Base-by-base conservation (phyloP, 805 yeast genomes). In the Wickerhamomyces rabaulensis region DNA sequence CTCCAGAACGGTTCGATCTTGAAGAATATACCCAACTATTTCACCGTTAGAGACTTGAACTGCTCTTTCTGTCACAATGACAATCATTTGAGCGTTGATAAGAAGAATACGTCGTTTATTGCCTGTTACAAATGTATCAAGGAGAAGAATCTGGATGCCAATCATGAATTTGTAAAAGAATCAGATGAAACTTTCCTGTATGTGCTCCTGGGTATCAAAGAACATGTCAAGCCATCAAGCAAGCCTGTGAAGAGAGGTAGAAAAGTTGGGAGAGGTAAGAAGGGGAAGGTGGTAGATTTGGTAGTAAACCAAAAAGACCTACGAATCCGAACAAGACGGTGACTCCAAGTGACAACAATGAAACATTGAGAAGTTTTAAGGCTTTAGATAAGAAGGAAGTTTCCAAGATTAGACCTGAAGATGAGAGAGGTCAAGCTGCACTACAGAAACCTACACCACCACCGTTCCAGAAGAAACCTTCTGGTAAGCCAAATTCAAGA, bases 1-100 rank as follows among this genome's bases (percentile, higher is more conserved):
- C 54, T 78, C 4, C 65, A 73, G 2, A 80, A 80, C 53, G 86
- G 86, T 4, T 72, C 83, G 0, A 61, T 80, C n/a, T 67, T 80
- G 52, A 64, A 62, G 47, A 76, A 68, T 54, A 65, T 78, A 58
- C 66, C 66, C 4, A 74, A 66, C 40, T 80, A 79, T 56, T 63
- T 64, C 48, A 71, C 63, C 40, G 76, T 76, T 39, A 65, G 83
- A 61, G 81, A 78, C 50, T 65, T 79, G 42, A 64, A 64, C 41
- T 80, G 86, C 60, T 40, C 54, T 1, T 43, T 57, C 15, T 80
- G 84, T 64, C 69, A 66, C 3, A 51, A 50, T 26, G 81, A 77
- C 36, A 48, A 62, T 4, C 57, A 69, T 43, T 61, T 79, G 50
- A 65, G 63, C 45, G 76, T 75, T 10, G 62, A 57, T 33, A 27